Evolutionary conservation across 768 basidiomycete species (phyloP).

Genomic region (Boletus rubescentipes): DNA sequence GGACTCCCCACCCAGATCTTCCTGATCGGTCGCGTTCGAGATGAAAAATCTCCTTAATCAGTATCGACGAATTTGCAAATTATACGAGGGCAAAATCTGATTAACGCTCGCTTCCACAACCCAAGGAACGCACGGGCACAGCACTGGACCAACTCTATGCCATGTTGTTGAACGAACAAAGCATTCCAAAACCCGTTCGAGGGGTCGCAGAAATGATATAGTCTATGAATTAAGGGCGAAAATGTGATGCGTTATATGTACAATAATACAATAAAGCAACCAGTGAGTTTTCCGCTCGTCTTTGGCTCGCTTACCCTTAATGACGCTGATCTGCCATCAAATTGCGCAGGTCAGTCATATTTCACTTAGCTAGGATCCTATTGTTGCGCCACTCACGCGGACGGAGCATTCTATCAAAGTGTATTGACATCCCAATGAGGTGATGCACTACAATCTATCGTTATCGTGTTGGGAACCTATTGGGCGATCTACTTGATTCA

Average conservation of each 20-base stretch:
- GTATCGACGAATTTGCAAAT: neutral
- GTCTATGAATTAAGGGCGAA: neutral
- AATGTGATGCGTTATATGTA: neutral
- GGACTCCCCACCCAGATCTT: conserved; percentile 6
- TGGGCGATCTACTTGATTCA: neutral
- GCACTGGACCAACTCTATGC: neutral
- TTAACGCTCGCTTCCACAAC: neutral
- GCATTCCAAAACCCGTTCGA: no score
- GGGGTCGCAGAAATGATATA: no score
- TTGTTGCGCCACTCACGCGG: neutral
- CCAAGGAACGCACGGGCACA: neutral
- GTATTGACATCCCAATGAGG: conserved; percentile 4
- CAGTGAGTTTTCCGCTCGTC: neutral
- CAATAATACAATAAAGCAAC: neutral
- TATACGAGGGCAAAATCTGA: neutral
- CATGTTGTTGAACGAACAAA: neutral
- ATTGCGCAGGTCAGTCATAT: neutral
- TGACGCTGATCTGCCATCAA: no score
- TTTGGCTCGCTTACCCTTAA: neutral
- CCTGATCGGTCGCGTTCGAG: conserved; percentile 10
- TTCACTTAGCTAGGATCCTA: neutral
- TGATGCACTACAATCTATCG: neutral
- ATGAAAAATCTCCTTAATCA: conserved; percentile 19
- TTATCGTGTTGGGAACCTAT: neutral
- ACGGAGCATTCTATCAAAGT: conserved; percentile 9